A percentile compares a stretch with the other conserved stretches of the same genome.
phyloP scores from a whole-genome alignment of 305 asterid species.

The Caryopteris hybrid region DNA sequence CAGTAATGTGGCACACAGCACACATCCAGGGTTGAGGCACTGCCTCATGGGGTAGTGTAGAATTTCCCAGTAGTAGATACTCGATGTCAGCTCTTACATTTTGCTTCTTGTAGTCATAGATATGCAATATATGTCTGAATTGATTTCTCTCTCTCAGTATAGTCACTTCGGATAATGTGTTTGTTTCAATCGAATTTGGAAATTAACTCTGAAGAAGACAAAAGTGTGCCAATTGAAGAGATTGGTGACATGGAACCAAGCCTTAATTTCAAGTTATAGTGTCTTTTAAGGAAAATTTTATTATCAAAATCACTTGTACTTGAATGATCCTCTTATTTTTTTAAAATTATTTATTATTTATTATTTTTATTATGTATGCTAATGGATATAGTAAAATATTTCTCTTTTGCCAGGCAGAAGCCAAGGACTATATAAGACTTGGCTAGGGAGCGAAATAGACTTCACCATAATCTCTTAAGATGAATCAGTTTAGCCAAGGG shows the following conservation, averaged over 20 bases:
- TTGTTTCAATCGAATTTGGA: neutral
- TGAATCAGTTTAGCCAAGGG: slow-evolving; percentile 59
- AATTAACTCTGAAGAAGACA: neutral
- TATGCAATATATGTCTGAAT: neutral
- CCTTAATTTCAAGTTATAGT: neutral
- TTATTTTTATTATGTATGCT: neutral
- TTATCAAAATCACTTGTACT: neutral
- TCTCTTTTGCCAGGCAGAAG: slow-evolving; percentile 22
- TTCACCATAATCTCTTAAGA: slow-evolving; percentile 19
- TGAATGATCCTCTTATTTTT: neutral
- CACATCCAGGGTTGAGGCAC: too few relatives aligned
- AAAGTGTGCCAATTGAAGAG: neutral
- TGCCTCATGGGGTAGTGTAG: too few relatives aligned
- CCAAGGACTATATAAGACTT: neutral
- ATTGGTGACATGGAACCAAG: neutral
- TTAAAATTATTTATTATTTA: too few relatives aligned
- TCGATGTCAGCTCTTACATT: neutral
- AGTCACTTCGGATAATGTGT: neutral
- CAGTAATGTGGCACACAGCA: too few relatives aligned
- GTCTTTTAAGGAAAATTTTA: neutral
- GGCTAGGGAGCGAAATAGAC: slow-evolving; percentile 4
- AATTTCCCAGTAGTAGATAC: neutral
- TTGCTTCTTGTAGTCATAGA: neutral
- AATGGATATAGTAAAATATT: neutral
- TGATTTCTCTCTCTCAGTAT: neutral